A percentile compares a stretch with the other conserved stretches of the same genome.
These are phyloP conservation scores for Talaromyces liani DNA, from an alignment of 495 filamentous ascomycete species.

Conservation along the genomic window DNA sequence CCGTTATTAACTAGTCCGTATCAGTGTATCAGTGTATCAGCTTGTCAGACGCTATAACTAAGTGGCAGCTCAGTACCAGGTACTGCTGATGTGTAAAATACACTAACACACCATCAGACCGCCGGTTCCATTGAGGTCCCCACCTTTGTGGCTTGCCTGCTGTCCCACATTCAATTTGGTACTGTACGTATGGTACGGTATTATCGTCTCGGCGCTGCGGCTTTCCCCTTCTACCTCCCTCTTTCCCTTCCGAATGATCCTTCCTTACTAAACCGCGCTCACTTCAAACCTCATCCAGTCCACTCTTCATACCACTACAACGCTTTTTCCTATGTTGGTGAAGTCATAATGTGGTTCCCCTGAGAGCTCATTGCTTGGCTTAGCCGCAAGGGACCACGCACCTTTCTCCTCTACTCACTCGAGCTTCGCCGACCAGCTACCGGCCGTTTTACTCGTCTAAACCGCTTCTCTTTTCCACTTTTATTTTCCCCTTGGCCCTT, in stretches of 20 bases:
- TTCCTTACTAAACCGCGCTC: not conserved
- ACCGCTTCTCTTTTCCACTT: conserved; percentile 6
- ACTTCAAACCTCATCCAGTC: not conserved
- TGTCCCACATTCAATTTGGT: not conserved
- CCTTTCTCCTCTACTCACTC: not conserved
- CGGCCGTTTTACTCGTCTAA: not conserved
- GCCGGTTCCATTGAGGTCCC: not conserved
- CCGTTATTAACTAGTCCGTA: not conserved
- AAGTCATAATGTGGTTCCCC: conserved; percentile 6
- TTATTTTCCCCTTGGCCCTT: conserved; percentile 8
- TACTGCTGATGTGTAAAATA: not conserved
- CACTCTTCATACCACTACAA: not conserved
- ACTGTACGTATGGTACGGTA: not conserved
- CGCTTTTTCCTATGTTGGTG: not conserved
- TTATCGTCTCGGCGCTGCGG: not conserved
- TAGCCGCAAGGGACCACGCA: conserved; percentile 3
- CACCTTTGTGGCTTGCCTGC: not conserved
- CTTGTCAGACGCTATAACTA: not conserved
- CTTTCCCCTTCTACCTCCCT: not conserved
- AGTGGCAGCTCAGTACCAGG: not conserved
- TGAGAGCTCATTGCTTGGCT: not conserved
- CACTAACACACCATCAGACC: not conserved
- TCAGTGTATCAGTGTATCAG: not conserved
- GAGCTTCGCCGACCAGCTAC: not conserved
- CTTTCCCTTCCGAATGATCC: not conserved